Conservation (phyloP, 768 basidiomycete species). For the Coprinellus micaceus region DNA sequence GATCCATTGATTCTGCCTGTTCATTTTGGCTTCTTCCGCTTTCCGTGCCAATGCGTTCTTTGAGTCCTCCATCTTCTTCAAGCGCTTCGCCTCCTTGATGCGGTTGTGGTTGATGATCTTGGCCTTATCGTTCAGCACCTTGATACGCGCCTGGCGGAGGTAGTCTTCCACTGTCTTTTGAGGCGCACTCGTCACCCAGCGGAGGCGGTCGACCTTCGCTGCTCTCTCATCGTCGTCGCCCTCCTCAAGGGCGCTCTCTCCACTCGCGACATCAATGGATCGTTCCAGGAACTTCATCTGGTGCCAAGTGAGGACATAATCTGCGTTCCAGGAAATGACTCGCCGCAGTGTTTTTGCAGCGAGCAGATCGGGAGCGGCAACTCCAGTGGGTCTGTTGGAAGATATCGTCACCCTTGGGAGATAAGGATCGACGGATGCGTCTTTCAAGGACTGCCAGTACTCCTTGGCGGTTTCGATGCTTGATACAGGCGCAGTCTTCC, state of each 20-base stretch:
- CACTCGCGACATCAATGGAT: slow-evolving; percentile 40
- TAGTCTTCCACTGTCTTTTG: slow-evolving; percentile 41
- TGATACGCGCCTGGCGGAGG: slow-evolving; percentile 38
- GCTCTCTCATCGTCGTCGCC: slow-evolving; percentile 32
- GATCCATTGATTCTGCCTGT: slow-evolving; percentile 67
- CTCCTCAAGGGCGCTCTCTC: slow-evolving; percentile 47
- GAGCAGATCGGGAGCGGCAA: slow-evolving; percentile 21
- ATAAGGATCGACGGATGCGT: slow-evolving; percentile 38
- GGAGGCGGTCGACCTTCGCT: slow-evolving; percentile 42
- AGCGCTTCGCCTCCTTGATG: slow-evolving; percentile 30
- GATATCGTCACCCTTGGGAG: slow-evolving; percentile 14
- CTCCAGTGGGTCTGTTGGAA: slow-evolving; percentile 14
- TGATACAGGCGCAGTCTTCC: slow-evolving; percentile 44
- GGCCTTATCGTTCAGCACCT: slow-evolving; percentile 39
- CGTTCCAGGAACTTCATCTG: slow-evolving; percentile 63
- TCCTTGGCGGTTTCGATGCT: slow-evolving; percentile 35
- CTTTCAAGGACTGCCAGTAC: slow-evolving; percentile 59
- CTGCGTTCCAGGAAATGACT: slow-evolving; percentile 52
- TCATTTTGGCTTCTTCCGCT: slow-evolving; percentile 55
- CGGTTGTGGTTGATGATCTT: slow-evolving; percentile 36
- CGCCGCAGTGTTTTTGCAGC: slow-evolving; percentile 56
- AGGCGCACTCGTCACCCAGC: slow-evolving; percentile 56
- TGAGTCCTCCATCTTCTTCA: slow-evolving; percentile 38
- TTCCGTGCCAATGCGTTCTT: slow-evolving; percentile 57
- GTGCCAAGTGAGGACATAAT: slow-evolving; percentile 62